Percentiles rank a stretch among this genome's conserved stretches.
phyloP scores from a whole-genome alignment of 2,329 filamentous ascomycete genomes.

The Aaosphaeria pasadenensis region DNA sequence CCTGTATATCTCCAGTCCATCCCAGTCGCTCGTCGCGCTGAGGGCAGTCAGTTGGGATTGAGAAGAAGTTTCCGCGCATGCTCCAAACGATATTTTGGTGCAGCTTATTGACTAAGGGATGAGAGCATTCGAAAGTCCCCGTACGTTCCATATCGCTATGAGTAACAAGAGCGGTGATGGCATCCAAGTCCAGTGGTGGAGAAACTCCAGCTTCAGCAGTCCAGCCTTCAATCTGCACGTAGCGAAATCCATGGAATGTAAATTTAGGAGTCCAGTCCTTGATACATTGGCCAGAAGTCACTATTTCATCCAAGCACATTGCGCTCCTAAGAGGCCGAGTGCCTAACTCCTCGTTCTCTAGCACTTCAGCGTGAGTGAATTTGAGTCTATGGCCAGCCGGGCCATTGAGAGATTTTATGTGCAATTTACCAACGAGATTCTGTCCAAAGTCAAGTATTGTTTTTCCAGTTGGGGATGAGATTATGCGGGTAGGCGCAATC shows the following conservation, averaged over 20 bases:
- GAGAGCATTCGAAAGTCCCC: slow-evolving; percentile 53
- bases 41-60: slow-evolving; percentile 51
- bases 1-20: slow-evolving; percentile 53
- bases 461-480: slow-evolving; percentile 43
- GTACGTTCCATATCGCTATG: slow-evolving; percentile 53
- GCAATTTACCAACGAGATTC: slow-evolving; percentile 54
- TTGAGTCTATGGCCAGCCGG: slow-evolving; percentile 40
- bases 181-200: slow-evolving; percentile 5
- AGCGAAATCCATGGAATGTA: slow-evolving; percentile 56
- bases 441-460: slow-evolving; percentile 57
- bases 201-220: slow-evolving; percentile 1
- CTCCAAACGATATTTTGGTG: slow-evolving; percentile 56
- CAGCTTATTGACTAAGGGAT: slow-evolving; percentile 52
- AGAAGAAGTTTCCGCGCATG: slow-evolving; percentile 56
- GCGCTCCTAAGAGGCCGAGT: slow-evolving; percentile 45
- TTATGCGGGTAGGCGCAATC: slow-evolving; percentile 21
- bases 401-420: slow-evolving; percentile 35
- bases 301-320: slow-evolving; percentile 41
- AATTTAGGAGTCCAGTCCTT: slow-evolving; percentile 46
- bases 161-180: slow-evolving; percentile 41
- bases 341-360: slow-evolving; percentile 47
- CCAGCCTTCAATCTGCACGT: slow-evolving; percentile 50
- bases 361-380: slow-evolving; percentile 54
- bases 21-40: slow-evolving; percentile 55
- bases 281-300: slow-evolving; percentile 16